phyloP scores from a whole-genome alignment of 139 green algal species.

The Tetraselmis chui region DNA sequence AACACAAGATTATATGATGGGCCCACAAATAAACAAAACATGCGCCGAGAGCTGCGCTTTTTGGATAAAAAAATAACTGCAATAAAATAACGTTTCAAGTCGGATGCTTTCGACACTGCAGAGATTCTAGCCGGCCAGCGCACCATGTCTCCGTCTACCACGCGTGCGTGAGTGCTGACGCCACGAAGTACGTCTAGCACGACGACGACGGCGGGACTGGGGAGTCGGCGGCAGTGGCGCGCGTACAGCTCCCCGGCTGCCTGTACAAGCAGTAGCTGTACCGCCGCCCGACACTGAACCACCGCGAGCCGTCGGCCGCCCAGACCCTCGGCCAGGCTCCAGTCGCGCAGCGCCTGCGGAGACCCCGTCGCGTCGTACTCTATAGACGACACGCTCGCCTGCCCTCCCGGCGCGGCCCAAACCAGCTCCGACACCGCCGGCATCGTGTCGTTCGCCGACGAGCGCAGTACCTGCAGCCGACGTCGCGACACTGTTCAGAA shows the following conservation, averaged over 20 bases:
- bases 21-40: too few relatives aligned
- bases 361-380: neutral
- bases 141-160: constrained; percentile 57
- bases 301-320: constrained; percentile 72
- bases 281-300: constrained; percentile 54
- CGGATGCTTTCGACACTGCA: too few relatives aligned
- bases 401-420: neutral
- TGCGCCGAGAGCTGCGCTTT: too few relatives aligned
- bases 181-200: constrained; percentile 61
- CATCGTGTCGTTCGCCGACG: neutral
- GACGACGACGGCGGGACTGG: constrained; percentile 19
- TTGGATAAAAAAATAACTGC: too few relatives aligned
- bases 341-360: neutral
- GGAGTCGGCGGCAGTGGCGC: constrained; percentile 32
- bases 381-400: neutral
- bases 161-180: constrained; percentile 52
- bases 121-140: too few relatives aligned
- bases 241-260: constrained; percentile 55
- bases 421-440: neutral
- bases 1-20: too few relatives aligned
- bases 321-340: constrained; percentile 49
- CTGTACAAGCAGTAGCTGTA: constrained; percentile 90
- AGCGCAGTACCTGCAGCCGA: neutral
- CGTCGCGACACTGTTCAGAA: too few relatives aligned
- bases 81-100: too few relatives aligned